Percentiles rank a stretch among this genome's conserved stretches.
These are phyloP conservation scores for Vaccinium vitisidaea DNA, from an alignment of 148 eudicot genomes.

Conservation along the genomic window DNA sequence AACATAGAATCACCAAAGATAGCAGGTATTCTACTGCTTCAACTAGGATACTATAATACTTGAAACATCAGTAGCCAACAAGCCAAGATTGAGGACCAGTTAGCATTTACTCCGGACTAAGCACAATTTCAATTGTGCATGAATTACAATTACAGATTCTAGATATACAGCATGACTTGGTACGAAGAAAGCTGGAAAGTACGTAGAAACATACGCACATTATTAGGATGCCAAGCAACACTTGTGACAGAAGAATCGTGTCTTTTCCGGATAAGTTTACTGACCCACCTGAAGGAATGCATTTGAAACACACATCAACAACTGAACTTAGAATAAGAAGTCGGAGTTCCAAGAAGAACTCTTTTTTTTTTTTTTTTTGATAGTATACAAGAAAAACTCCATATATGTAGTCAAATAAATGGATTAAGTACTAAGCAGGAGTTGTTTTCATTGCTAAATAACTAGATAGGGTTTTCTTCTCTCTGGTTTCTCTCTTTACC, in stretches of 20 bases:
- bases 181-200: neutral
- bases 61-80: neutral
- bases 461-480: neutral
- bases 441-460: slow-evolving; percentile 5
- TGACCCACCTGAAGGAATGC: slow-evolving; percentile 84
- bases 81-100: neutral
- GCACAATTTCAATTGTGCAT: neutral
- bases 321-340: neutral
- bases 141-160: neutral
- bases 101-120: neutral
- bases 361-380: too few relatives aligned
- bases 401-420: neutral
- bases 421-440: neutral
- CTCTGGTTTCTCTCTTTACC: neutral
- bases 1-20: neutral
- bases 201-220: slow-evolving; percentile 44
- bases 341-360: neutral
- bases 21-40: neutral
- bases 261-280: slow-evolving; percentile 92
- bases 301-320: slow-evolving; percentile 17
- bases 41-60: neutral
- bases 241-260: slow-evolving; percentile 96
- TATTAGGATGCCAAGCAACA: slow-evolving; percentile 99
- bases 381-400: neutral
- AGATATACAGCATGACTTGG: neutral